phyloP scores from a whole-genome alignment of 1,284 basidiomycete genomes.

The Neonothopanus nambi region DNA sequence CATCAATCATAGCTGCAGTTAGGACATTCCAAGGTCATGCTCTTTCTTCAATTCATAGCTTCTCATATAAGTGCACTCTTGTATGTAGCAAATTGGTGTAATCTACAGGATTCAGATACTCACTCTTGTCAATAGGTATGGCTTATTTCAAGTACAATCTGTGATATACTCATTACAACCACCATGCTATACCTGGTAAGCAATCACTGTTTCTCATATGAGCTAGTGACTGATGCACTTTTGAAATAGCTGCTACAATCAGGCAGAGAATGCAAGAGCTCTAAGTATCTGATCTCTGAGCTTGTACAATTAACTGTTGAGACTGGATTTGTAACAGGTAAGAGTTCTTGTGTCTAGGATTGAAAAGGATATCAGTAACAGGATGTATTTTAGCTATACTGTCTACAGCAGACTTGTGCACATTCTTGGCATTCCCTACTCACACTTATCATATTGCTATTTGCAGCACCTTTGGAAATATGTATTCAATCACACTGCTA shows the following conservation, averaged over 20 bases:
- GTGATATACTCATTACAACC: slow-evolving; percentile 22
- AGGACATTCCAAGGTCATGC: slow-evolving; percentile 13
- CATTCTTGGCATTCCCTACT: background rate
- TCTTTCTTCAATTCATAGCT: too few species aligned
- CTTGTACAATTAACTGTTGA: too few species aligned
- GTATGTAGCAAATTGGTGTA: slow-evolving; percentile 5
- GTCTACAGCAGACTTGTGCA: background rate
- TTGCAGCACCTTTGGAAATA: background rate
- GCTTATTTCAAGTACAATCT: slow-evolving; percentile 19
- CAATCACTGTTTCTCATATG: background rate
- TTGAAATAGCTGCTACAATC: background rate
- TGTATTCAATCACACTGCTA: background rate
- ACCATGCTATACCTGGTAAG: slow-evolving; percentile 21
- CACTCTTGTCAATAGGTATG: slow-evolving; percentile 19
- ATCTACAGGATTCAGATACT: background rate
- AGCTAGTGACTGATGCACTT: background rate
- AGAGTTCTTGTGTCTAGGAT: background rate
- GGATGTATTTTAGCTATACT: background rate
- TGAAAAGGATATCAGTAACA: background rate
- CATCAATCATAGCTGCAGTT: slow-evolving; percentile 15
- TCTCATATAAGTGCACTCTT: too few species aligned
- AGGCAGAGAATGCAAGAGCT: background rate
- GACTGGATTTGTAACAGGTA: too few species aligned
- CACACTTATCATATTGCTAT: background rate
- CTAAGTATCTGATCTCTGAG: too few species aligned